These are phyloP conservation scores for Cladophialophora chaetospira DNA, from an alignment of 2,329 filamentous ascomycete species.

Conservation along the genomic window DNA sequence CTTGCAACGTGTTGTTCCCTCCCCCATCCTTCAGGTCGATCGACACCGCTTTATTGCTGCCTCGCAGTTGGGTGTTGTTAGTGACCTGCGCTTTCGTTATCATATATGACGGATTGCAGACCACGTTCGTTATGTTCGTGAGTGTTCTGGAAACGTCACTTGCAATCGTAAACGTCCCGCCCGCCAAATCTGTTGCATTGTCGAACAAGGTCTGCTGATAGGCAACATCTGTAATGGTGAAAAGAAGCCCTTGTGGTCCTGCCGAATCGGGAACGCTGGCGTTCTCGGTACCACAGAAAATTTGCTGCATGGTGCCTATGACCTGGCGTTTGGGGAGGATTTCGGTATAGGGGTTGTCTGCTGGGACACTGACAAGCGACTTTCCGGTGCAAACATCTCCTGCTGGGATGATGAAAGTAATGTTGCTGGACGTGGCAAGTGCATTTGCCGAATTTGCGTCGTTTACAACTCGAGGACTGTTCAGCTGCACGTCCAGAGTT, in stretches of 20 bases:
- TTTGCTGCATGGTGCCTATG: conserved; percentile 26
- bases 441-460: conserved; percentile 23
- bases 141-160: conserved; percentile 29
- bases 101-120: conserved; percentile 29
- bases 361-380: conserved; percentile 25
- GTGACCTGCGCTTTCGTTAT: conserved; percentile 29
- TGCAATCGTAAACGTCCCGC: conserved; percentile 29
- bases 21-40: conserved; percentile 31
- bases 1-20: conserved; percentile 36
- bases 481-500: conserved; percentile 23
- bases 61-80: conserved; percentile 26
- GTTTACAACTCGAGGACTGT: conserved; percentile 24
- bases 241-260: conserved; percentile 27
- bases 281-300: conserved; percentile 24
- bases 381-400: conserved; percentile 24
- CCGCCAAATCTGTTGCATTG: conserved; percentile 28
- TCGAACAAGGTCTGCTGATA: conserved; percentile 30
- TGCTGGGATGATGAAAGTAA: conserved; percentile 27
- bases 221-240: conserved; percentile 27
- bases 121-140: conserved; percentile 28
- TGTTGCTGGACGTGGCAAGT: conserved; percentile 27
- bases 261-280: conserved; percentile 13
- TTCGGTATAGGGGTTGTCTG: conserved; percentile 30
- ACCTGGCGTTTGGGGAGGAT: conserved; percentile 26
- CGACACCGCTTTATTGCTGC: conserved; percentile 19